These are phyloP conservation scores for Echinochloa phyllopogon DNA, from an alignment of 176 grass and related monocot species.

Conservation along the genomic window DNA sequence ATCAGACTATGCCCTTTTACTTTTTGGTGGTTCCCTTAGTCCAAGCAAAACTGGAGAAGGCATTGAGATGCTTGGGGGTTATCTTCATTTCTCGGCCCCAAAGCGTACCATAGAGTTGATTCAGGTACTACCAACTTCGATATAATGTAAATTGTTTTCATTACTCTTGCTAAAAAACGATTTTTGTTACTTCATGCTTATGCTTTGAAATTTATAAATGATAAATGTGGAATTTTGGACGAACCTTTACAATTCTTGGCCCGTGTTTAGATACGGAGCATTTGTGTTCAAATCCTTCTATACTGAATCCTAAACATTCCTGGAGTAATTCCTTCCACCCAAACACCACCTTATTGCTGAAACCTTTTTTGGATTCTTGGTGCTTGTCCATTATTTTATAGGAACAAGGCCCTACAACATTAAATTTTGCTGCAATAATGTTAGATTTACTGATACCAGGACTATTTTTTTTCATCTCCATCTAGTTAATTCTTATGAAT, in stretches of 20 bases:
- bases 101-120: slow-evolving; percentile 80
- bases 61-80: slow-evolving; percentile 91
- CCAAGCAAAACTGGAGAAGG: slow-evolving; percentile 77
- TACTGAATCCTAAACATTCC: background rate
- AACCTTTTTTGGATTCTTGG: background rate
- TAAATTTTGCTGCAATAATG: background rate
- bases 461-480: background rate
- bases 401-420: background rate
- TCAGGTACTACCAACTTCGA: slow-evolving; percentile 55
- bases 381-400: slow-evolving; percentile 3
- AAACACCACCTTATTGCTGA: background rate
- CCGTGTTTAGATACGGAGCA: background rate
- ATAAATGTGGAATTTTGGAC: slow-evolving; percentile 6
- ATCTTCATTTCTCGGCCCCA: slow-evolving; percentile 90
- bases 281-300: background rate
- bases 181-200: background rate
- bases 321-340: background rate
- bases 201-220: background rate
- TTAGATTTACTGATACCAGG: background rate
- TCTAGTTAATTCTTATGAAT: background rate
- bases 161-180: background rate
- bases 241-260: background rate
- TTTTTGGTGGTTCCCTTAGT: slow-evolving; percentile 79
- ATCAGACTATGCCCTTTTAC: slow-evolving; percentile 90
- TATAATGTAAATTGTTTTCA: background rate